phyloP scores from a whole-genome alignment of 164 flowering plant genomes.

The Dillenia turbinata region DNA sequence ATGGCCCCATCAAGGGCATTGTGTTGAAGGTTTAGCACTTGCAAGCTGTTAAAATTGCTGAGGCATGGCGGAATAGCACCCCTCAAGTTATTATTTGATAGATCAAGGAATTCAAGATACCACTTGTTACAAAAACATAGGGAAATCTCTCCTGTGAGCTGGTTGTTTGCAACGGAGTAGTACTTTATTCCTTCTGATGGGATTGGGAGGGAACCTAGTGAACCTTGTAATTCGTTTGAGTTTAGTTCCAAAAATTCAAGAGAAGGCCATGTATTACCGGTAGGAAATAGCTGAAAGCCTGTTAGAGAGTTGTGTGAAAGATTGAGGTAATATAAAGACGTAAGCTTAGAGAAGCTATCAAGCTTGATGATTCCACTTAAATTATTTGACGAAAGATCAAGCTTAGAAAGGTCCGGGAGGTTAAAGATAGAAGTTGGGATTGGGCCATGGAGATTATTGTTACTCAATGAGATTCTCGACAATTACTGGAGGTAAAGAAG shows the following conservation, averaged over 20 bases:
- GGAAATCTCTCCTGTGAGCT: conserved; percentile 16
- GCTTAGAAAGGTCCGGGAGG: not conserved
- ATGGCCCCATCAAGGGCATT: conserved; percentile 9
- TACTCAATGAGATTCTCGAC: no score
- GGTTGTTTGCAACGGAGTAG: conserved; percentile 4
- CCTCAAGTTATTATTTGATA: conserved; percentile 11
- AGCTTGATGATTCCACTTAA: not conserved
- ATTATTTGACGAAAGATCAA: conserved; percentile 4
- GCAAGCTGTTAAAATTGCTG: not conserved
- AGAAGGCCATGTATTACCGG: not conserved
- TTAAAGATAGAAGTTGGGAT: not conserved
- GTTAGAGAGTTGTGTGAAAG: conserved; percentile 12
- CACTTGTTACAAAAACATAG: not conserved
- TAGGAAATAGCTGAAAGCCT: not conserved
- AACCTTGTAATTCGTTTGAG: conserved; percentile 2
- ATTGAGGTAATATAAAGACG: not conserved
- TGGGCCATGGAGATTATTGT: no score
- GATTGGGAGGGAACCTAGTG: conserved; percentile 3
- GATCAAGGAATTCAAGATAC: conserved; percentile 6
- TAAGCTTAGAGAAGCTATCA: not conserved
- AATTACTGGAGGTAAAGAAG: no score
- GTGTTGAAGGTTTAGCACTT: not conserved
- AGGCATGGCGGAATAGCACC: conserved; percentile 15
- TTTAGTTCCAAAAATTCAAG: not conserved
- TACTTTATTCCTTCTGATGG: not conserved